These are phyloP conservation scores for Naganishia onofrii DNA, from an alignment of 768 basidiomycete species.

Conservation along the genomic window DNA sequence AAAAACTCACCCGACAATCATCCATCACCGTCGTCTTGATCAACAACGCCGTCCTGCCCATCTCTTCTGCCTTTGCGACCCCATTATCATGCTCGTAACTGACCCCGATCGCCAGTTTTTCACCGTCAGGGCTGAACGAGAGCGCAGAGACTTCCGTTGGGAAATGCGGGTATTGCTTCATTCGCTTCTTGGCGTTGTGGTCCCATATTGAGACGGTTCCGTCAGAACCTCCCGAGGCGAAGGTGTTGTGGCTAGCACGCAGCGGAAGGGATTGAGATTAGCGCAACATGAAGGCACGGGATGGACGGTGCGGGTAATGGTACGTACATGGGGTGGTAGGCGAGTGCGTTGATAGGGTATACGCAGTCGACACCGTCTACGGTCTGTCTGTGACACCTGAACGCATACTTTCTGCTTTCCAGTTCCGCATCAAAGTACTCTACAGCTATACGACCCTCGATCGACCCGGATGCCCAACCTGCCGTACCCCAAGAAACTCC, in stretches of 20 bases:
- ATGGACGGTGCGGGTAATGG: background rate
- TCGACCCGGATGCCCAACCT: constrained; percentile 91
- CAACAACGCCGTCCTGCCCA: constrained; percentile 49
- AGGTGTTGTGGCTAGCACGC: constrained; percentile 73
- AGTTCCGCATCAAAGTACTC: constrained; percentile 86
- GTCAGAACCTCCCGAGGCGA: constrained; percentile 93
- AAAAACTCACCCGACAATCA: constrained; percentile 48
- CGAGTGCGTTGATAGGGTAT: constrained; percentile 91
- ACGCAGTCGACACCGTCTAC: constrained; percentile 90
- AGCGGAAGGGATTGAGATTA: background rate
- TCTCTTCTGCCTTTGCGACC: constrained; percentile 66
- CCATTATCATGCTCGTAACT: constrained; percentile 91
- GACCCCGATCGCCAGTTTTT: constrained; percentile 74
- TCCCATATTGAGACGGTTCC: constrained; percentile 95
- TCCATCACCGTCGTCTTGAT: constrained; percentile 52
- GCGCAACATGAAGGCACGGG: background rate
- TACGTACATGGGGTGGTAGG: constrained; percentile 81
- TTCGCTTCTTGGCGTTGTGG: constrained; percentile 89
- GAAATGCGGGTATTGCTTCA: constrained; percentile 84
- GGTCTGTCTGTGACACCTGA: constrained; percentile 91
- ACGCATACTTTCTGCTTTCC: constrained; percentile 90
- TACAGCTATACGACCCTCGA: constrained; percentile 93
- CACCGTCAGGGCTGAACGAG: constrained; percentile 78
- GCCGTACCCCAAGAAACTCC: background rate
- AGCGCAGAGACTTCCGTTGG: constrained; percentile 68